Conservation (phyloP, 2,329 filamentous ascomycete genomes). For the Eutypella sp. region DNA sequence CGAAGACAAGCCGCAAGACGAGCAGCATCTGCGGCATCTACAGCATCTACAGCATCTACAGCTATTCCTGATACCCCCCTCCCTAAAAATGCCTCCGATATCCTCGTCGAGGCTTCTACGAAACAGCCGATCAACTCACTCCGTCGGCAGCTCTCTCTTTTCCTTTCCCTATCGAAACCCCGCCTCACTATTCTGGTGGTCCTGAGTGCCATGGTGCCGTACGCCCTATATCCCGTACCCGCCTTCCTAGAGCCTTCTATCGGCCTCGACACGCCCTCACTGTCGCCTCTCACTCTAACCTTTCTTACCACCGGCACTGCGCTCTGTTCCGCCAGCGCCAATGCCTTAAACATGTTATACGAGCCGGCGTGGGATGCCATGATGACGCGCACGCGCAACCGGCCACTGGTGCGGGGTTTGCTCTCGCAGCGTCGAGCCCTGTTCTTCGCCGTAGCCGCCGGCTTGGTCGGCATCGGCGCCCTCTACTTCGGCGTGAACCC, state of each 20-base stretch:
- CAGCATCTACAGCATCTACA: conserved; percentile 4
- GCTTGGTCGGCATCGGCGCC: conserved; percentile 61
- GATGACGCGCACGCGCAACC: conserved; percentile 89
- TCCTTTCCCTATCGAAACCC: conserved; percentile 91
- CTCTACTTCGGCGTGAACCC: conserved; percentile 91
- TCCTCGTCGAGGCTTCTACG: conserved; percentile 48
- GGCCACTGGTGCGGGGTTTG: conserved; percentile 79
- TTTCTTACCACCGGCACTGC: conserved; percentile 89
- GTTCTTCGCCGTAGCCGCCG: conserved; percentile 73
- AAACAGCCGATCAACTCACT: conserved; percentile 46
- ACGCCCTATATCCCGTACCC: conserved; percentile 89
- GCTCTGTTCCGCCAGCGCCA: conserved; percentile 84
- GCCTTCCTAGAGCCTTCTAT: conserved; percentile 68
- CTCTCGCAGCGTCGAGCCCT: conserved; percentile 67
- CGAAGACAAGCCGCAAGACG: conserved; percentile 18
- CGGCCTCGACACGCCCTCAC: conserved; percentile 64
- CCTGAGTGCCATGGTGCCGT: conserved; percentile 83
- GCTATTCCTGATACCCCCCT: conserved; percentile 25
- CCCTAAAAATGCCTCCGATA: conserved; percentile 49
- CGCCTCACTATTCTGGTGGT: conserved; percentile 88
- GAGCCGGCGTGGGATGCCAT: conserved; percentile 84
- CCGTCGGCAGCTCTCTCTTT: conserved; percentile 68
- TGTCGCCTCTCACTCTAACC: conserved; percentile 84
- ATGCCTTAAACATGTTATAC: conserved; percentile 95
- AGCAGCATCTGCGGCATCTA: background rate